Base-by-base conservation (phyloP, 257 asterid genomes). In the Nemophila menziesii region DNA sequence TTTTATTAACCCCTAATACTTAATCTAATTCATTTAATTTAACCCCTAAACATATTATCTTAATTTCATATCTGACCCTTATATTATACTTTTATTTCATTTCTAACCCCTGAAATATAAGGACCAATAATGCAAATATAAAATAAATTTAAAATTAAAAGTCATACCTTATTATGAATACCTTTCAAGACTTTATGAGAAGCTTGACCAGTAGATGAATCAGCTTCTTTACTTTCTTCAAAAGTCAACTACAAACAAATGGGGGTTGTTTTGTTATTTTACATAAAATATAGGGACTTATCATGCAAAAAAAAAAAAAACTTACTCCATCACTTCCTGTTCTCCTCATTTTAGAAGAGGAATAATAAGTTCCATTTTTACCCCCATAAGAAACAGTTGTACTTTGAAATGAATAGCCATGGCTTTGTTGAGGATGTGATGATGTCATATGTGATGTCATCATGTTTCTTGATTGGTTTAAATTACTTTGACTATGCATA, bases 191-290 rank as follows among this genome's bases (percentile, higher is more conserved):
- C 58, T 68, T 66, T 78, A 61, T 90, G 98, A 47, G 66, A 46
- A 43, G 98, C 98, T 74, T 69, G 74, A 50, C 93, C 66, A 66
- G 92, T 78, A 33, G 85, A 57, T 39, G 98, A 74, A 71, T 85
- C 57, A 50, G 98, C 98, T 66, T 90, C 94, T 77, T 77, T 90
- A 48, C 56, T 57, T 65, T 90, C 96, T 51, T 90, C 96, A 48
- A 76, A 76, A 24, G 75, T 63, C 65, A 85, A 57, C 98, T 90
- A 60, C 20, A 54, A 39, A 55, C n/a, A n/a, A n/a, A n/a, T n/a
- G n/a, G n/a, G n/a, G n/a, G n/a, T n/a, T n/a, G n/a, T n/a, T n/a
- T n/a, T n/a, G n/a, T n/a, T n/a, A n/a, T n/a, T n/a, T n/a, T 21
- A 39, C 36, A 58, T 46, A 57, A 37, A 23, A 40, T 8, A 56